Evolutionary conservation across 2,329 filamentous ascomycete genomes (phyloP).

Genomic region (Cladosporium halotolerans): DNA sequence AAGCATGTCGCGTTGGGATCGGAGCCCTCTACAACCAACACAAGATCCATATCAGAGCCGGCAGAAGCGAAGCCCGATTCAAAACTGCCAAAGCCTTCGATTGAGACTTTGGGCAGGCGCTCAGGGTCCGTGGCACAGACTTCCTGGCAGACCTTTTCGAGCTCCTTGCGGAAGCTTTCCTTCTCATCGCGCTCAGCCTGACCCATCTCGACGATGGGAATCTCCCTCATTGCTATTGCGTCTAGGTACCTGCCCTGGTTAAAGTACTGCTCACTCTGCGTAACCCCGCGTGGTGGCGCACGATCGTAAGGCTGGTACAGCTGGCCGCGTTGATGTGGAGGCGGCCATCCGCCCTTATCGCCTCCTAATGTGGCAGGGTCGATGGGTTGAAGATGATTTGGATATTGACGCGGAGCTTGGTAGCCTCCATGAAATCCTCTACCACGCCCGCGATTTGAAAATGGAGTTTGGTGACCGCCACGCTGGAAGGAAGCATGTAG

Average conservation of each 20-base stretch:
- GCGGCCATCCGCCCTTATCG: conserved; percentile 15
- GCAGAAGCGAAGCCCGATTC: conserved; percentile 80
- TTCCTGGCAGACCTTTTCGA: conserved; percentile 60
- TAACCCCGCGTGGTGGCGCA: conserved; percentile 9
- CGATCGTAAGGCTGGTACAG: conserved; percentile 23
- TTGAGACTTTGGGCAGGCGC: conserved; percentile 51
- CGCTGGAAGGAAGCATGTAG: not conserved
- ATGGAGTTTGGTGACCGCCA: not conserved
- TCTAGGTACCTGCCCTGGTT: conserved; percentile 35
- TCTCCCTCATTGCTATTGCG: conserved; percentile 38
- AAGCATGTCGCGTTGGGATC: conserved; percentile 21
- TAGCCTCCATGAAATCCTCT: not conserved
- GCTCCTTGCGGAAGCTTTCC: conserved; percentile 58
- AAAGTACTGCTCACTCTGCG: conserved; percentile 7
- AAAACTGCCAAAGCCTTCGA: conserved; percentile 77
- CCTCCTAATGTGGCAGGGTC: conserved; percentile 27
- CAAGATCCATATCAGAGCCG: conserved; percentile 86
- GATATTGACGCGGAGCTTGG: conserved; percentile 4
- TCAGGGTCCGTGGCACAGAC: conserved; percentile 46
- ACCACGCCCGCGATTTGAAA: conserved; percentile 2
- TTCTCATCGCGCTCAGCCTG: conserved; percentile 61
- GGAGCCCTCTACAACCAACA: conserved; percentile 55
- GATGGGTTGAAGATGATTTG: conserved; percentile 20
- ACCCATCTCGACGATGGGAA: conserved; percentile 58
- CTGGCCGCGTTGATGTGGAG: conserved; percentile 18